Evolutionary conservation across 345 rosid species (phyloP).

Genomic region (Jatropha curcas): DNA sequence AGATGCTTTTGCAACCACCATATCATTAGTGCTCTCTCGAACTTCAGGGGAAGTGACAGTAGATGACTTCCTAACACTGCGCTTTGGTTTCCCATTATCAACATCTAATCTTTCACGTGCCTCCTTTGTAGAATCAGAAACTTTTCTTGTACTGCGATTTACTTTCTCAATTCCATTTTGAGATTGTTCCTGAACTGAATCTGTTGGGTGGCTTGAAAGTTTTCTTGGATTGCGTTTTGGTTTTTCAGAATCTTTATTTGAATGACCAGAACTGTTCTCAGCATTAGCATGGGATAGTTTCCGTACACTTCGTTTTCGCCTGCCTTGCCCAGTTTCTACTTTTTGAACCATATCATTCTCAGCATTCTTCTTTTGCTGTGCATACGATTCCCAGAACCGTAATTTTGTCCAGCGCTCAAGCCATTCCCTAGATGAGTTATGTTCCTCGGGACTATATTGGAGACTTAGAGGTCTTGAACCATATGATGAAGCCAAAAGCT

Average conservation of each 20-base stretch:
- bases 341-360: slow-evolving; percentile 39
- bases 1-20: slow-evolving; percentile 27
- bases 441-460: slow-evolving; percentile 53
- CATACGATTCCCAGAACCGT: slow-evolving; percentile 53
- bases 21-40: slow-evolving; percentile 40
- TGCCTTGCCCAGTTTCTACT: slow-evolving; percentile 40
- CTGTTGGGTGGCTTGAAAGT: slow-evolving; percentile 32
- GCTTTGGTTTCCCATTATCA: slow-evolving; percentile 47
- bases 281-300: slow-evolving; percentile 41
- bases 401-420: slow-evolving; percentile 69
- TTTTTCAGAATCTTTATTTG: slow-evolving; percentile 43
- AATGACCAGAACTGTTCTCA: slow-evolving; percentile 42
- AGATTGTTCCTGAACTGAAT: slow-evolving; percentile 43
- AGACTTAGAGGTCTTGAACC: slow-evolving; percentile 44
- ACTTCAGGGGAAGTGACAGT: slow-evolving; percentile 35
- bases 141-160: slow-evolving; percentile 50
- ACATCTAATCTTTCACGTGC: slow-evolving; percentile 41
- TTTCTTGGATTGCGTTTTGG: slow-evolving; percentile 50
- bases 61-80: slow-evolving; percentile 39
- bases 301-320: slow-evolving; percentile 44
- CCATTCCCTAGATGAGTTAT: slow-evolving; percentile 68
- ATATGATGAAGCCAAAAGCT: slow-evolving; percentile 63
- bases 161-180: slow-evolving; percentile 51
- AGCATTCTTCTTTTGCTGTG: slow-evolving; percentile 37
- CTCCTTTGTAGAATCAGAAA: slow-evolving; percentile 44